phyloP scores from a whole-genome alignment of 1,139 yeast species.

The Pichiaceae sp. region DNA sequence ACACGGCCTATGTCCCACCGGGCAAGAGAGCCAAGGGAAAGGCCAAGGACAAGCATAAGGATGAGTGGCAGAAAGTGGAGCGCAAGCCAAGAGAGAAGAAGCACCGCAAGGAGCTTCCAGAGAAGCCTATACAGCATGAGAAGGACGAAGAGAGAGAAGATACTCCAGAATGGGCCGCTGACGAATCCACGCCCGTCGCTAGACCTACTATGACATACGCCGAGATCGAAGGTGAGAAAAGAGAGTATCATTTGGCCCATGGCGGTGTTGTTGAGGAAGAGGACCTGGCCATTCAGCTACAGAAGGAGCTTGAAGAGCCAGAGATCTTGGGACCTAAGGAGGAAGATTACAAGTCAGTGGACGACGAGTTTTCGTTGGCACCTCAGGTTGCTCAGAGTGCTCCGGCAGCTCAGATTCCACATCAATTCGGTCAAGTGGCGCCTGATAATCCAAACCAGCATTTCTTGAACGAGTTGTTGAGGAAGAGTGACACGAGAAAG shows the following conservation, averaged over 20 bases:
- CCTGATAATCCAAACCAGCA: too few relatives aligned
- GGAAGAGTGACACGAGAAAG: background rate
- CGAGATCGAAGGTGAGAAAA: constrained; percentile 22
- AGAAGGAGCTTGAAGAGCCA: constrained; percentile 10
- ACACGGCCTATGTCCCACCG: background rate
- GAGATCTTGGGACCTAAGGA: constrained; percentile 13
- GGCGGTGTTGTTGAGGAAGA: constrained; percentile 5
- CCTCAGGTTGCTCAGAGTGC: too few relatives aligned
- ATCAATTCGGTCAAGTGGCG: too few relatives aligned
- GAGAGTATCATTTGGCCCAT: constrained; percentile 10
- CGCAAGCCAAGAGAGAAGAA: background rate
- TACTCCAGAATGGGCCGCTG: constrained; percentile 22
- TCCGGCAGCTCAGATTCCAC: too few relatives aligned
- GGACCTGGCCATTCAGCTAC: constrained; percentile 4
- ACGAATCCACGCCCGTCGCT: constrained; percentile 16
- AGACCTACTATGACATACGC: constrained; percentile 18
- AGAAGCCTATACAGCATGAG: constrained; percentile 1
- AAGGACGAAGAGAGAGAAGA: constrained; percentile 16
- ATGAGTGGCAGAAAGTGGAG: background rate
- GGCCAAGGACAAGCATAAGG: background rate
- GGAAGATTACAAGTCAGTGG: background rate
- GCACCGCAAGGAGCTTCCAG: too few relatives aligned
- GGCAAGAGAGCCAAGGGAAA: background rate
- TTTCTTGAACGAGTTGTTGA: constrained; percentile 8
- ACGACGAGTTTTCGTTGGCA: background rate